Evolutionary conservation across 495 filamentous ascomycete species (phyloP), one percentile per base, ranked within the genome.

Genomic region (Pseudoneurospora amorphoporcata): DNA sequence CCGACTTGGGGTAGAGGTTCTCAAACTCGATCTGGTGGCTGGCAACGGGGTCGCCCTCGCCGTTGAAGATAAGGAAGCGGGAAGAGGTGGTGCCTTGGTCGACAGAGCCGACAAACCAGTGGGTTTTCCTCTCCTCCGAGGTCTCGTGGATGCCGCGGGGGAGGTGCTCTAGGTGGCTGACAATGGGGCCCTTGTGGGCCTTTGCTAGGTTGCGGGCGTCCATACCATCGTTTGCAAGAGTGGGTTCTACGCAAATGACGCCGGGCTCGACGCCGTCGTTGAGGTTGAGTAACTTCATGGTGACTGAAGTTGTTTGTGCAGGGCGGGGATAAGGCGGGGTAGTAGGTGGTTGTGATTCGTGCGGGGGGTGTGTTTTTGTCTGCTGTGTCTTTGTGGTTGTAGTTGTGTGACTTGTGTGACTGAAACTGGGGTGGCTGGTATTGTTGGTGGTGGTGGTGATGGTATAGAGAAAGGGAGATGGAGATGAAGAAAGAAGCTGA

Each of bases 71-170:
- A 71, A 98, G 85, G 79, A 97, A 97, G 17, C 95, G 89, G 40
- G 95, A 93, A 75, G 92, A 96, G 16, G 95, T 97, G 8, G 95
- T 98, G 32, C 95, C 95, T 77, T 95, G 92, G 78, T 98, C 95
- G 77, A 98, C 95, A 73, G 84, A 86, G 39, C 86, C 86, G 75
- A 87, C 83, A 65, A 87, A 87, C 79, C 80, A 82, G 58, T 75
- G 72, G 53, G 75, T 73, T 69, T 70, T 74, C 58, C 73, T 70
- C 69, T 81, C 79, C 47, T 77, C 78, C 3, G 75, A 71, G 12
- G 81, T 82, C 70, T 79, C 75, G 37, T 45, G 19, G 32, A 80
- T 75, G 4, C 77, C 81, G 43, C 39, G 69, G 19, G 78, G 77
- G 10, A 82, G 77, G 45, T 81, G 79, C 39, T 78, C 74, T 69